Conservation (phyloP, 306 rosid genomes). For the Rubus idaeus region DNA sequence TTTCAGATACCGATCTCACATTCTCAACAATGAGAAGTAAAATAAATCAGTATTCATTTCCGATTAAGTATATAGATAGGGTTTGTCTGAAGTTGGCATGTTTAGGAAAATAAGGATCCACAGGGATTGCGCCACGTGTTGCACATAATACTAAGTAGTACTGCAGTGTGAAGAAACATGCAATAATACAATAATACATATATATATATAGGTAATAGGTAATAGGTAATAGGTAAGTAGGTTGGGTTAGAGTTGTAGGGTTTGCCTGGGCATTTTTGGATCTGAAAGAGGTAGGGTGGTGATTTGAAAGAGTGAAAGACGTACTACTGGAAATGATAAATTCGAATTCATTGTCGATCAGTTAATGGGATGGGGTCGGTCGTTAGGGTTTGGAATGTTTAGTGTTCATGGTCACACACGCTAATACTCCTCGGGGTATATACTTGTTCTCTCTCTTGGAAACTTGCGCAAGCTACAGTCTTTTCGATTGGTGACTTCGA, state of each 20-base stretch:
- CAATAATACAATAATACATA: not conserved
- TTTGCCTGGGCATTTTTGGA: constrained; percentile 45
- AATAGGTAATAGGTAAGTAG: not conserved
- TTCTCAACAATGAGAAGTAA: no score
- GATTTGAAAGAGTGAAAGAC: not conserved
- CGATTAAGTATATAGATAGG: no score
- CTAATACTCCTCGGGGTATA: no score
- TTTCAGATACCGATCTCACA: no score
- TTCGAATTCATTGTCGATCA: not conserved
- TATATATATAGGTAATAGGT: not conserved
- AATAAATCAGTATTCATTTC: no score
- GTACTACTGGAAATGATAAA: not conserved
- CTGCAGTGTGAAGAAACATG: not conserved
- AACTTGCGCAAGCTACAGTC: no score
- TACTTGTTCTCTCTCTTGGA: no score
- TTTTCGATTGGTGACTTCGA: no score
- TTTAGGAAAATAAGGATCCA: not conserved
- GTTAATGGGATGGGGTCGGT: not conserved
- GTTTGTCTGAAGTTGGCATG: no score
- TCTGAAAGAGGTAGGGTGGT: constrained; percentile 17
- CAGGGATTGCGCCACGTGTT: constrained; percentile 53
- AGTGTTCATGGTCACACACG: no score
- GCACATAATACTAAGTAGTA: constrained; percentile 24
- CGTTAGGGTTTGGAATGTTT: constrained; percentile 13
- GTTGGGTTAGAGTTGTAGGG: constrained; percentile 7